Evolutionary conservation across 2,329 filamentous ascomycete genomes (phyloP), one percentile per base, ranked within the genome.

Genomic region (Pleoardoris graminearum): DNA sequence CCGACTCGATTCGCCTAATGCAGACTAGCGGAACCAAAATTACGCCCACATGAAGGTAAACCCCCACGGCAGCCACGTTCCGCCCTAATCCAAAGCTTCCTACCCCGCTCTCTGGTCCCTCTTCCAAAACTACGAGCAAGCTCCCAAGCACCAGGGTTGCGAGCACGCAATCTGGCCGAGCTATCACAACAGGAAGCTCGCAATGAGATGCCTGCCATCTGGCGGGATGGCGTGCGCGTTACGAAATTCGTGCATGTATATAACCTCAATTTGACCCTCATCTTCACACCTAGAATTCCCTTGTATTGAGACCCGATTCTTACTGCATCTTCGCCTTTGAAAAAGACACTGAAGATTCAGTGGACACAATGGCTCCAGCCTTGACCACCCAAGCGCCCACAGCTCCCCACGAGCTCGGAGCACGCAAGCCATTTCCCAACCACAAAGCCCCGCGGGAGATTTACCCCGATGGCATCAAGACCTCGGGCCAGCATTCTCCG

Each of bases 401-500:
- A 14, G 66, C 71, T 30, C 68, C 73, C n/a, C 75, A 77, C 56
- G 58, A 71, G 3, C 69, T 75, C 27, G 61, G 67, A 7, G 27
- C 29, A 7, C 10, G 16, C 17, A 35, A 33, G 50, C 48, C 53
- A 32, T 61, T 64, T 32, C 32, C 48, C 11, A 60, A 65, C 48
- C 65, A 66, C 55, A 64, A 69, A 49, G 68, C 76, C 29, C 76
- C 76, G 27, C 71, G 71, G 41, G 68, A 75, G 49, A 72, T 84
- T 60, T 88, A 87, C 68, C 85, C 85, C 8, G 85, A 87, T 63
- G 84, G 85, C 8, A 77, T 86, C 63, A 86, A 83, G 65, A 87
- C 85, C 17, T 82, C 87, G 0, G 89, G 89, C 33, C 89, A 93
- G 69, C 86, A 89, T 61, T 78, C 82, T 21, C 89, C 90, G 1